Evolutionary conservation across 2,329 filamentous ascomycete species (phyloP), one percentile per base, ranked within the genome.

Genomic region (Stagonosporopsis chrysanthemi): DNA sequence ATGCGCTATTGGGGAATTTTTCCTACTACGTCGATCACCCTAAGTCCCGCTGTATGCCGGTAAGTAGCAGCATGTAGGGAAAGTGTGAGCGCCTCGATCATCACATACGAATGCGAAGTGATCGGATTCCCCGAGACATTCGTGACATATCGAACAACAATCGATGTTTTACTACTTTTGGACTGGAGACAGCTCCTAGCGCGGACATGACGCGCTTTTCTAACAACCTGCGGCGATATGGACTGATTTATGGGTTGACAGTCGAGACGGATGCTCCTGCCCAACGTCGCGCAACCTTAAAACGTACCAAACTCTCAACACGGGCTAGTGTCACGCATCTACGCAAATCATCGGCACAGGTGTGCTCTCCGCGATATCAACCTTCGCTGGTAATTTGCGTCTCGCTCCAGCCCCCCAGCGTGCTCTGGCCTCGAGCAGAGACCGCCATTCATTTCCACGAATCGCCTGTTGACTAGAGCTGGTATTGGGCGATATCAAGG

Each of bases 191-290:
- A 7, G 31, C 14, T n/a, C 5, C 31, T 14, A 17, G n/a, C 23
- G 6, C 24, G 33, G 24, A 28, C 19, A 40, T 24, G 33, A 28
- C 22, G 28, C n/a, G 22, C 38, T 28, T 15, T 38, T 29, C 42
- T 11, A 24, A 48, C 15, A 24, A 42, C 24, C 42, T 47, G 42
- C 23, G 19, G 29, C 36, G 48, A 52, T 52, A 6, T 54, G 38
- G 31, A 29, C 41, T 42, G 28, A 51, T 24, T 51, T 51, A 17
- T 51, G 47, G 42, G 17, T 42, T 46, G 46, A 56, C 33, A n/a
- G 26, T 15, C n/a, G 28, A 23, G 29, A 29, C 24, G 17, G 17
- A 31, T 26, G 22, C 12, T 36, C 19, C 36, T 26, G 29, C 19
- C 19, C 19, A 19, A 19, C 19, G 19, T 19, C 19, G 19, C 19